Conservation (phyloP, 768 basidiomycete species). For the Lactarius hatsudake region DNA sequence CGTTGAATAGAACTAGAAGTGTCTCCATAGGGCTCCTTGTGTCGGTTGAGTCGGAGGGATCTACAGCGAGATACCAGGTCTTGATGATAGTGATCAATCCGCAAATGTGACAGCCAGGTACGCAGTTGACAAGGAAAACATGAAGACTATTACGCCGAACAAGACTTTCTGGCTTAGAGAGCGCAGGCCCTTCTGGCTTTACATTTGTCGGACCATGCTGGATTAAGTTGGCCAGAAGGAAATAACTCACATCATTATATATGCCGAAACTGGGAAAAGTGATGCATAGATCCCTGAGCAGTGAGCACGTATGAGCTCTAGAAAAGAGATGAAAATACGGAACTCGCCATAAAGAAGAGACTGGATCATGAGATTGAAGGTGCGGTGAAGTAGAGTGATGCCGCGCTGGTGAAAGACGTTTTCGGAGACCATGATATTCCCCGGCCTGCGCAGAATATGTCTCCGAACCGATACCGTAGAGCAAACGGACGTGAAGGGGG, state of each 20-base stretch:
- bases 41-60: neutral
- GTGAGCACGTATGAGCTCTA: neutral
- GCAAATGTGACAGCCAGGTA: neutral
- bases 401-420: neutral
- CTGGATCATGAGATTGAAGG: neutral
- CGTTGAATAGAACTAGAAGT: neutral
- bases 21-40: neutral
- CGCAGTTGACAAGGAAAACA: slow-evolving; percentile 1
- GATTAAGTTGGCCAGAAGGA: neutral
- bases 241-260: neutral
- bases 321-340: neutral
- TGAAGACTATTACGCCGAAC: neutral
- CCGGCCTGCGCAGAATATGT: neutral
- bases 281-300: neutral
- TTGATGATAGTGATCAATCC: neutral
- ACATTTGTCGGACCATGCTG: neutral
- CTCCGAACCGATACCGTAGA: neutral
- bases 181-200: neutral
- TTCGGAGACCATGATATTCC: neutral
- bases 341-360: neutral
- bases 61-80: neutral
- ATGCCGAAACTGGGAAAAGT: neutral
- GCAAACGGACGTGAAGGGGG: neutral
- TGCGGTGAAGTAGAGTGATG: neutral
- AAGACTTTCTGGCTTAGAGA: neutral